These are phyloP conservation scores for Diaporthe sp. DNA, from an alignment of 2,329 filamentous ascomycete species.

Conservation along the genomic window DNA sequence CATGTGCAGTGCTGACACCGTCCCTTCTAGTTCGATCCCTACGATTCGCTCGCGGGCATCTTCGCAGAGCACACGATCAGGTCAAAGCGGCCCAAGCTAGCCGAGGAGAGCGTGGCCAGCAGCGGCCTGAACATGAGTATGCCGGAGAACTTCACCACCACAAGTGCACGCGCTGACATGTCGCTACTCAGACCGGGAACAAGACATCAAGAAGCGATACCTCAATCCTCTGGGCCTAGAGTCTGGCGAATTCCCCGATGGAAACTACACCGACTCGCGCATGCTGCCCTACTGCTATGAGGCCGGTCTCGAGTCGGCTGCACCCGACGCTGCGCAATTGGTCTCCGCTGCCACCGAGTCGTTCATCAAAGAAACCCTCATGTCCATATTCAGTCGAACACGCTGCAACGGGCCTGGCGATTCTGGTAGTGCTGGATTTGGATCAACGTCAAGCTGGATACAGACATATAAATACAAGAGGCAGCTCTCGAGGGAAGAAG, in stretches of 20 bases:
- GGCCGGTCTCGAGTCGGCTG: slow-evolving; percentile 67
- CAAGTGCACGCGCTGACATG: slow-evolving; percentile 4
- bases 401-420: slow-evolving; percentile 73
- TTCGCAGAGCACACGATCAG: slow-evolving; percentile 61
- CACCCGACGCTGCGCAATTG: slow-evolving; percentile 69
- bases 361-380: slow-evolving; percentile 74
- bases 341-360: slow-evolving; percentile 74
- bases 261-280: slow-evolving; percentile 69
- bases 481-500: slow-evolving; percentile 81
- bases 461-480: slow-evolving; percentile 82
- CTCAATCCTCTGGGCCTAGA: slow-evolving; percentile 72
- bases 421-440: slow-evolving; percentile 70
- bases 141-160: slow-evolving; percentile 42
- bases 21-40: slow-evolving; percentile 60
- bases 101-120: slow-evolving; percentile 72
- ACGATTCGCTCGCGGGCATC: slow-evolving; percentile 62
- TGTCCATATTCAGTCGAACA: slow-evolving; percentile 72
- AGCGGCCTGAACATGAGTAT: slow-evolving; percentile 84
- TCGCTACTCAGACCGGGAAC: slow-evolving; percentile 64
- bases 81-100: slow-evolving; percentile 54
- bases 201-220: slow-evolving; percentile 75
- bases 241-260: slow-evolving; percentile 76
- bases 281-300: slow-evolving; percentile 79
- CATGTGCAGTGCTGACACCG: slow-evolving; percentile 15
- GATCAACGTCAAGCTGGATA: slow-evolving; percentile 75